These are phyloP conservation scores for Postia placenta DNA, from an alignment of 768 basidiomycete genomes.

Conservation along the genomic window DNA sequence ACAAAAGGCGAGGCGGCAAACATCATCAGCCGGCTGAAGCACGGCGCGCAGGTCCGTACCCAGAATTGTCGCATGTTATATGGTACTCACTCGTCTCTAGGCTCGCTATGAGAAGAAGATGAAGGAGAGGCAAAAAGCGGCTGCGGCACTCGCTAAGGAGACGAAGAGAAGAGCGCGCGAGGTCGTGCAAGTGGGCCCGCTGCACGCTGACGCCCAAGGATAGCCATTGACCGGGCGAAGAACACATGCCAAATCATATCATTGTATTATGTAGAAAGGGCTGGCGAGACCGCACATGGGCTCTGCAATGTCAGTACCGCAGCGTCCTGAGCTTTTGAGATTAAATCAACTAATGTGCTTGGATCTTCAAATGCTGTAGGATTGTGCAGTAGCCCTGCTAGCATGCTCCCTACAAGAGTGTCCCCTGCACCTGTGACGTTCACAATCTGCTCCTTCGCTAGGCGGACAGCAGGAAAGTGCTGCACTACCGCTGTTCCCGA, in stretches of 20 bases:
- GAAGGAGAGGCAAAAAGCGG: constrained; percentile 33
- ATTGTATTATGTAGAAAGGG: constrained; percentile 11
- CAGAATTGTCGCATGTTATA: not conserved
- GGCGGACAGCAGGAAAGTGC: constrained; percentile 60
- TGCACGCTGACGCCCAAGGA: constrained; percentile 18
- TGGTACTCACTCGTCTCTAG: constrained; percentile 27
- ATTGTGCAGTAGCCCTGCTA: constrained; percentile 51
- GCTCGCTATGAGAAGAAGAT: constrained; percentile 49
- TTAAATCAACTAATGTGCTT: constrained; percentile 32
- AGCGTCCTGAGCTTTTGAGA: constrained; percentile 51
- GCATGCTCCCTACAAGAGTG: constrained; percentile 76
- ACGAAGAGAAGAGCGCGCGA: constrained; percentile 42
- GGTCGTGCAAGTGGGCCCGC: constrained; percentile 56
- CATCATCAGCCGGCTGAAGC: constrained; percentile 70
- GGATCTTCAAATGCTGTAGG: constrained; percentile 43
- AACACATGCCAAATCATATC: not conserved
- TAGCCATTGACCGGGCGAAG: not conserved
- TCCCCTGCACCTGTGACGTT: constrained; percentile 94
- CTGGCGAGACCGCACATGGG: constrained; percentile 20
- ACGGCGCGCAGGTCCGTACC: constrained; percentile 60
- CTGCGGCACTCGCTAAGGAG: constrained; percentile 40
- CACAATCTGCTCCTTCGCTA: constrained; percentile 30
- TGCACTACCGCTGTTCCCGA: constrained; percentile 54
- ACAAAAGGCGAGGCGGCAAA: constrained; percentile 79
- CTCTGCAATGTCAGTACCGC: constrained; percentile 20